Evolutionary conservation across 805 yeast species (phyloP), one percentile per base, ranked within the genome.

Genomic region (Monosporozyma solicola): DNA sequence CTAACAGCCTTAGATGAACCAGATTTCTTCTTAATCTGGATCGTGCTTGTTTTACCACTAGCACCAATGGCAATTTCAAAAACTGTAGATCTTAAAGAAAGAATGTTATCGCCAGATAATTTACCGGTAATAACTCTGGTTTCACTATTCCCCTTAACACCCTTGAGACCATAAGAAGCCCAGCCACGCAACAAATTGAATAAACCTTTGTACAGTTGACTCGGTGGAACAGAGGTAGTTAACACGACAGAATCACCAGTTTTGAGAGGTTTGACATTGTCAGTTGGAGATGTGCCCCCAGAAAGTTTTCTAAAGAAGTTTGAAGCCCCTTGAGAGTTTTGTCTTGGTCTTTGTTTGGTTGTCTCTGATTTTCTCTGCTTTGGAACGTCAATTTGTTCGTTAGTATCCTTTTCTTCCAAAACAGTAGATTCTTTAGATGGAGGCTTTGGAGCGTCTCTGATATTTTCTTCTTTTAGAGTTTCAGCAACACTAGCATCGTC

Each of bases 151-250:
- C 78, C 68, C 41, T 68, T 71, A 54, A 85, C 73, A 55, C 80
- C 76, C 58, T 77, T 79, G 60, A 85, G 68, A 8, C 94, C 92
- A 60, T 84, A 84, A 55, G 78, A 80, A 13, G 80, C 76, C 94
- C 94, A 85, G 16, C 84, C 80, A 47, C 68, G 72, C 57, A 85
- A 70, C 52, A 85, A 74, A 46, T 85, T 80, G 63, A 72, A 76
- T 59, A 85, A 69, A 2, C 89, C 88, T 46, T 80, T 79, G 55
- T 79, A 77, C 75, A 85, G 75, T 63, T 85, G 88, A 29, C 72
- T 76, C 54, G 71, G 66, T 47, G 67, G 60, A 8, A 72, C 68
- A 7, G 64, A 64, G 16, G 72, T 65, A 41, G 66, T 55, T 3
- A 72, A 55, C 41, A 49, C 57, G 3, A 44, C 53, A 16, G 51